These are phyloP conservation scores for Backusella westeae DNA, from an alignment of 192 early-diverging fungal species.

Conservation along the genomic window DNA sequence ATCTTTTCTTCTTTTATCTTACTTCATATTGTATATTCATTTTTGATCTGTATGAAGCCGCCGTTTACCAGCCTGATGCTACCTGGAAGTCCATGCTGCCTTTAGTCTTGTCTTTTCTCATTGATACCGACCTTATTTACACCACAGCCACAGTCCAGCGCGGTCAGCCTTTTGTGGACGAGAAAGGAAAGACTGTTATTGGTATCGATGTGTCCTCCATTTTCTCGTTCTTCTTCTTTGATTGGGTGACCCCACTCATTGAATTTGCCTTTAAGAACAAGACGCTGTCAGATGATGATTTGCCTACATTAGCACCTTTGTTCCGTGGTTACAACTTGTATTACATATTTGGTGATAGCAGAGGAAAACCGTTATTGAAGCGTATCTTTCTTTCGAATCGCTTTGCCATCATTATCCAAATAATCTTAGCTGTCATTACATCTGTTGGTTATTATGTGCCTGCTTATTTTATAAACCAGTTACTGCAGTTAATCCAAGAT, in stretches of 20 bases:
- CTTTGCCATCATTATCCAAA: background rate
- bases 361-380: slow-evolving; percentile 6
- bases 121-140: slow-evolving; percentile 18
- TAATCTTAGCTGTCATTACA: background rate
- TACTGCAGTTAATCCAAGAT: slow-evolving; percentile 20
- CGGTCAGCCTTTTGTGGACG: slow-evolving; percentile 21
- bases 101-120: background rate
- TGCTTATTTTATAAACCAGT: slow-evolving; percentile 32
- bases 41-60: background rate
- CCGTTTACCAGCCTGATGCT: background rate
- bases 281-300: slow-evolving; percentile 32
- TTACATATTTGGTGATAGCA: slow-evolving; percentile 30
- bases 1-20: slow-evolving; percentile 25
- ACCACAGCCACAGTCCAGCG: slow-evolving; percentile 9
- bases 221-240: slow-evolving; percentile 35
- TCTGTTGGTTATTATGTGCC: slow-evolving; percentile 17
- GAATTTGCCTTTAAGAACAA: slow-evolving; percentile 35
- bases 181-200: slow-evolving; percentile 2
- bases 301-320: slow-evolving; percentile 34
- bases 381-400: slow-evolving; percentile 9
- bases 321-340: slow-evolving; percentile 36
- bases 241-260: slow-evolving; percentile 40
- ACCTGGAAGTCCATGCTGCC: slow-evolving; percentile 5
- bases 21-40: background rate
- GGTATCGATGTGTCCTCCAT: slow-evolving; percentile 26